Evolutionary conservation across 2,329 filamentous ascomycete species (phyloP).

Genomic region (Diplodia intermedia): DNA sequence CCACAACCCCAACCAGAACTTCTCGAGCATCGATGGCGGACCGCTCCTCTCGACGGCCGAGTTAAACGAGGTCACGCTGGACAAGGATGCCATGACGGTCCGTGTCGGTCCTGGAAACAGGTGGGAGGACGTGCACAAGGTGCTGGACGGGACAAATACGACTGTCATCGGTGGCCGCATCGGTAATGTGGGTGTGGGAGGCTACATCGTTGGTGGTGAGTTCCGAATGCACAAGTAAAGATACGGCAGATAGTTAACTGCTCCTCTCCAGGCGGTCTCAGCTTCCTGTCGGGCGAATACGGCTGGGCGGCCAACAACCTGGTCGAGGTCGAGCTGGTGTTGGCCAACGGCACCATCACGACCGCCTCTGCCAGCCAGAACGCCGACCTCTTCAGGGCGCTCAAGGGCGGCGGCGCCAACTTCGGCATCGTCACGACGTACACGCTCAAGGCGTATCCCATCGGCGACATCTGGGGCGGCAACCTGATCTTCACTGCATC

Average conservation of each 20-base stretch:
- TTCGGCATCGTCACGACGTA: constrained; percentile 53
- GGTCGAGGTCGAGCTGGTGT: constrained; percentile 55
- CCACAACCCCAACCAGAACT: constrained; percentile 56
- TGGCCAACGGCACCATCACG: constrained; percentile 56
- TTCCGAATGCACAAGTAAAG: constrained; percentile 23
- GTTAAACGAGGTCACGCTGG: constrained; percentile 41
- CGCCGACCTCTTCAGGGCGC: constrained; percentile 50
- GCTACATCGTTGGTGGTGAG: constrained; percentile 55
- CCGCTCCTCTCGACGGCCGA: constrained; percentile 55
- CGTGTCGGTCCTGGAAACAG: constrained; percentile 46
- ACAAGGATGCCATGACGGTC: constrained; percentile 40
- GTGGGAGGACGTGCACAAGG: constrained; percentile 47
- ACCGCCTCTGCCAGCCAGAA: constrained; percentile 51
- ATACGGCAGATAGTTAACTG: background rate
- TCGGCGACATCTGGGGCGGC: constrained; percentile 55
- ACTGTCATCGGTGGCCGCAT: constrained; percentile 56
- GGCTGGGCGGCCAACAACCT: constrained; percentile 59
- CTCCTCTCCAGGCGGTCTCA: constrained; percentile 39
- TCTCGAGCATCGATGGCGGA: constrained; percentile 54
- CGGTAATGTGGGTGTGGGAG: constrained; percentile 57
- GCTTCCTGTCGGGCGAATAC: constrained; percentile 52
- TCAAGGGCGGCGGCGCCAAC: constrained; percentile 55
- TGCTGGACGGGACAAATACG: constrained; percentile 46
- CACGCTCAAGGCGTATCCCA: constrained; percentile 40
- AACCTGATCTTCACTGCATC: constrained; percentile 50